Conservation (phyloP, 768 basidiomycete species). For the Pisolithus orientalis region DNA sequence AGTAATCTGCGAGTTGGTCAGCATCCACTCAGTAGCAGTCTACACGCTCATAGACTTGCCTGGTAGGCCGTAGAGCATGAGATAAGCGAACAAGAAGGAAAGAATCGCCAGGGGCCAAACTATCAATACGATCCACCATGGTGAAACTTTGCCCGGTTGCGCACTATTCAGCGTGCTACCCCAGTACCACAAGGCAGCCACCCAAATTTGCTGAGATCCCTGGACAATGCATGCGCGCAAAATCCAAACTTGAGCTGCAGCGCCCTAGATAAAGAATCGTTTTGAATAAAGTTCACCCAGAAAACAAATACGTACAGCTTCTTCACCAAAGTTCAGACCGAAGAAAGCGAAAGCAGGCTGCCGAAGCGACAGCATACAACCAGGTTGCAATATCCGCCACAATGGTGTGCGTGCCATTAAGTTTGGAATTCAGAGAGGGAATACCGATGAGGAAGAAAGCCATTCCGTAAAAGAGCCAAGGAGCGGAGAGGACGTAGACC, state of each 20-base stretch:
- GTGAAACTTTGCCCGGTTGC: conserved; percentile 47
- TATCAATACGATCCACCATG: conserved; percentile 81
- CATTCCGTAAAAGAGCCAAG: conserved; percentile 88
- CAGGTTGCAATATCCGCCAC: conserved; percentile 79
- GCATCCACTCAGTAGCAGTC: background rate
- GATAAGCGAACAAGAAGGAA: conserved; percentile 71
- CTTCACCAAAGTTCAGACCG: conserved; percentile 94
- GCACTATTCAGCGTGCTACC: conserved; percentile 69
- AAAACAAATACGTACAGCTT: conserved; percentile 59
- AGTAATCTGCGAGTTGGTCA: conserved; percentile 54
- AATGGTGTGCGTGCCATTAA: conserved; percentile 56
- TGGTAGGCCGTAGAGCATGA: conserved; percentile 83
- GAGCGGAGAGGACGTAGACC: conserved; percentile 75
- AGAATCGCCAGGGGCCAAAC: conserved; percentile 78
- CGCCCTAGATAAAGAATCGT: conserved; percentile 46
- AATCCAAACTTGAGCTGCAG: conserved; percentile 93
- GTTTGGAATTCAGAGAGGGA: conserved; percentile 61
- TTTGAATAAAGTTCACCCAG: background rate
- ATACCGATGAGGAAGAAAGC: conserved; percentile 91
- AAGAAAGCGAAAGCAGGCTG: conserved; percentile 92
- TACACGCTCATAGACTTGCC: conserved; percentile 37
- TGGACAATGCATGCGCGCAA: conserved; percentile 89
- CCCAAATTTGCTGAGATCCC: conserved; percentile 94
- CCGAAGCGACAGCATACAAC: conserved; percentile 89
- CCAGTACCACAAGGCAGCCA: conserved; percentile 95